Evolutionary conservation across 495 filamentous ascomycete species (phyloP).

Genomic region (Trichoderma reesei): DNA sequence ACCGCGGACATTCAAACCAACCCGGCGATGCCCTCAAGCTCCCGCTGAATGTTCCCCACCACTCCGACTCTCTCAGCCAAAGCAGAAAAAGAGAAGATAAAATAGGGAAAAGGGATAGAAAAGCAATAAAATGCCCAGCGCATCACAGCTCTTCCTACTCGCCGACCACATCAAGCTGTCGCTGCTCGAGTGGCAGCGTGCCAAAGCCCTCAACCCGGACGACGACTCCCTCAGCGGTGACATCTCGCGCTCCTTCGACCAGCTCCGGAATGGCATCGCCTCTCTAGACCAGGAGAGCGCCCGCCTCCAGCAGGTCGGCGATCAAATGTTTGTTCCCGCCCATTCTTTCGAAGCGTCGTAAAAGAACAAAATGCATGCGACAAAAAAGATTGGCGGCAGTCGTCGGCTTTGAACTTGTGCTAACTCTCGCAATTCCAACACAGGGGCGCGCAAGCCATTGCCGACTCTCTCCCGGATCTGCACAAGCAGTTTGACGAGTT

Average conservation of each 20-base stretch:
- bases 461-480: constrained; percentile 41
- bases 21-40: not conserved
- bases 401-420: not conserved
- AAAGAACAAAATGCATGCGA: not conserved
- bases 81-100: too few relatives aligned
- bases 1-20: too few relatives aligned
- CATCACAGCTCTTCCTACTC: constrained; percentile 60
- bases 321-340: constrained; percentile 36
- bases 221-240: constrained; percentile 72
- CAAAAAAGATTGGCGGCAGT: too few relatives aligned
- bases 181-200: constrained; percentile 79
- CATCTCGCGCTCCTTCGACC: constrained; percentile 80
- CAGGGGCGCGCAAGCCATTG: constrained; percentile 37
- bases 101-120: too few relatives aligned
- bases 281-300: constrained; percentile 57
- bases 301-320: constrained; percentile 50
- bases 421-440: not conserved
- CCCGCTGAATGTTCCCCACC: not conserved
- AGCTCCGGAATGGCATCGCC: constrained; percentile 74
- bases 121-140: constrained; percentile 49
- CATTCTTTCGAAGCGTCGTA: not conserved
- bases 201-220: constrained; percentile 67
- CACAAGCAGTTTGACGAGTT: constrained; percentile 51
- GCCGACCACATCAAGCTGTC: constrained; percentile 74
- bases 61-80: constrained; percentile 9